Conservation (phyloP, 2,329 filamentous ascomycete genomes). For the Lachnellula arida region DNA sequence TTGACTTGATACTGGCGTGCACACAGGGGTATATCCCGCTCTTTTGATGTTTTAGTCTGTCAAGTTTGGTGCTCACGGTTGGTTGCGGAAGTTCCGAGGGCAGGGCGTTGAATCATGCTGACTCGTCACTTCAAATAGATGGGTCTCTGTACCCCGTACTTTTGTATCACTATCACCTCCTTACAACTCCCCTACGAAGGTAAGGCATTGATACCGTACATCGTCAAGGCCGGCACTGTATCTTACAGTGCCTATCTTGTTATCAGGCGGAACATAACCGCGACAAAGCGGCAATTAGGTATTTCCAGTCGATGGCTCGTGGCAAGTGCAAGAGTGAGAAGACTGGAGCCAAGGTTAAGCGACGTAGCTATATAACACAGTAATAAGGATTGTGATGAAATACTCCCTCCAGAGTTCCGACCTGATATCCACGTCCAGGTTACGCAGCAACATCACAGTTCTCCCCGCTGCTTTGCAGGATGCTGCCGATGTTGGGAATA, state of each 20-base stretch:
- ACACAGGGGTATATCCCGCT: neutral
- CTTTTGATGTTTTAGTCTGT: neutral
- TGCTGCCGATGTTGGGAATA: neutral
- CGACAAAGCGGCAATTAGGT: too few relatives aligned
- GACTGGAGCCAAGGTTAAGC: too few relatives aligned
- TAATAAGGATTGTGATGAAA: neutral
- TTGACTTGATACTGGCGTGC: neutral
- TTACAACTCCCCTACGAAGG: neutral
- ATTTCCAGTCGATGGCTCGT: too few relatives aligned
- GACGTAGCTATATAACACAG: neutral
- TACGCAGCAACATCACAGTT: neutral
- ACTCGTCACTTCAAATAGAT: neutral
- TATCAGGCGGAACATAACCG: too few relatives aligned
- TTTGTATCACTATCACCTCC: neutral
- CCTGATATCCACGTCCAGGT: neutral
- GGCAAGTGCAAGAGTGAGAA: too few relatives aligned
- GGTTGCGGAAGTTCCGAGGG: slow-evolving; percentile 6
- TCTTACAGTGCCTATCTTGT: too few relatives aligned
- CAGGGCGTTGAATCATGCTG: neutral
- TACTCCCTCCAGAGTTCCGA: too few relatives aligned
- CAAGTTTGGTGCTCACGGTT: neutral
- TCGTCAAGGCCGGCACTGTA: too few relatives aligned
- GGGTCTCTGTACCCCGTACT: neutral
- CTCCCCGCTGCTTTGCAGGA: too few relatives aligned
- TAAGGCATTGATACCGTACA: too few relatives aligned